Percentiles rank a stretch among this genome's conserved stretches.
Conservation (phyloP, 1,284 basidiomycete genomes). For the Trichosporon faecale region DNA sequence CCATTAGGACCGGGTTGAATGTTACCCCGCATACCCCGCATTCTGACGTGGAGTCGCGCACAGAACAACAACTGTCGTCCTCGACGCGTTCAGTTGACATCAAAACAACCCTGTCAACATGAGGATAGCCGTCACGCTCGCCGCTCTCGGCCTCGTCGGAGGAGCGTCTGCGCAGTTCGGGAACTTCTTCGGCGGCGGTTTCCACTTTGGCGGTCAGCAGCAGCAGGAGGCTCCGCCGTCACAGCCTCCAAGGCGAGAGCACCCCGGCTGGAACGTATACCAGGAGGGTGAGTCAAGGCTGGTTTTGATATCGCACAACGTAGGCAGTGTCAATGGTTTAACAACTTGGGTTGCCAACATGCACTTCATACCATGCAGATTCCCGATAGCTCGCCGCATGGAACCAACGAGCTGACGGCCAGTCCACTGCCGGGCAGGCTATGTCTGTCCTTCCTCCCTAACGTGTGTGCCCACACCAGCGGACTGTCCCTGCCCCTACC, state of each 20-base stretch:
- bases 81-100: neutral
- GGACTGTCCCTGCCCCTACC: slow-evolving; percentile 50
- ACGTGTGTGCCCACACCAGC: slow-evolving; percentile 49
- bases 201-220: slow-evolving; percentile 33
- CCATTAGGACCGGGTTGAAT: neutral
- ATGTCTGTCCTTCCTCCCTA: slow-evolving; percentile 45
- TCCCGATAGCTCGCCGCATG: too few species aligned
- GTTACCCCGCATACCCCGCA: slow-evolving; percentile 5
- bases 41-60: slow-evolving; percentile 7
- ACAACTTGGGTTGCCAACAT: too few species aligned
- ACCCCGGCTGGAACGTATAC: slow-evolving; percentile 44
- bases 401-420: neutral
- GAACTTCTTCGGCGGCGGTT: slow-evolving; percentile 45
- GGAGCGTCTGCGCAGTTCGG: slow-evolving; percentile 41
- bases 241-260: slow-evolving; percentile 28
- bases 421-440: slow-evolving; percentile 49
- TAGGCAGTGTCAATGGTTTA: neutral
- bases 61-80: neutral
- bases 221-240: slow-evolving; percentile 29
- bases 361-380: too few species aligned
- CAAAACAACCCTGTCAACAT: neutral
- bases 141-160: slow-evolving; percentile 18
- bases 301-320: neutral
- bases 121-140: slow-evolving; percentile 7
- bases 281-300: slow-evolving; percentile 31